Conservation (phyloP, 179 eudicot genomes). For the Dionaea muscipula region DNA sequence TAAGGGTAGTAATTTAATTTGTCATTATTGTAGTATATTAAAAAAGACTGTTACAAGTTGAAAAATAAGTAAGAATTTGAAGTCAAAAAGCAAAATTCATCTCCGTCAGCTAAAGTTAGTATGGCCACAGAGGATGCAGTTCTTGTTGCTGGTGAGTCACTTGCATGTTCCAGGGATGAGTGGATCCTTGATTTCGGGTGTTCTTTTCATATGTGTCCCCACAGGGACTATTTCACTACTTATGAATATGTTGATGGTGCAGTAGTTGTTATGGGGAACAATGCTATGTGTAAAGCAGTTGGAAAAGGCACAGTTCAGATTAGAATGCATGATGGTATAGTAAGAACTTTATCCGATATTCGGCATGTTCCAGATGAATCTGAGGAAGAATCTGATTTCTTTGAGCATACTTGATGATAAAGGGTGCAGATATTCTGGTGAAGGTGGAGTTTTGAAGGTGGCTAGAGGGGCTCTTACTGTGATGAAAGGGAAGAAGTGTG, state of each 20-base stretch:
- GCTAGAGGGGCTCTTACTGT: background rate
- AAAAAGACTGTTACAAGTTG: too few relatives aligned
- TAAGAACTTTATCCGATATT: background rate
- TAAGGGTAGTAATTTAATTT: too few relatives aligned
- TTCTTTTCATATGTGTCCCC: conserved; percentile 7
- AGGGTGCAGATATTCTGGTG: background rate
- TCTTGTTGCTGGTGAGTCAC: too few relatives aligned
- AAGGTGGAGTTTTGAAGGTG: conserved; percentile 7
- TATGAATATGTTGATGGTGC: conserved; percentile 3
- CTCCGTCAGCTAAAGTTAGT: too few relatives aligned
- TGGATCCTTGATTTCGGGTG: conserved; percentile 9
- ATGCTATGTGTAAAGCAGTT: background rate
- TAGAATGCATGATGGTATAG: background rate
- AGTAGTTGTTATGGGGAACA: background rate
- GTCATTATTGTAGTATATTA: too few relatives aligned
- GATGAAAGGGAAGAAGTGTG: background rate
- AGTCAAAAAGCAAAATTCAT: too few relatives aligned
- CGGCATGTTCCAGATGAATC: background rate
- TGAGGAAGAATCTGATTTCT: conserved; percentile 3
- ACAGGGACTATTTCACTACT: conserved; percentile 2
- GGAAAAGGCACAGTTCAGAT: conserved; percentile 1
- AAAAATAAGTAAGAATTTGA: too few relatives aligned
- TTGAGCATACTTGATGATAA: background rate
- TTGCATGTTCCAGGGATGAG: background rate
- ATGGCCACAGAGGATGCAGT: too few relatives aligned